Evolutionary conservation across 164 flowering plant species (phyloP).

Genomic region (Stephania cephalantha): DNA sequence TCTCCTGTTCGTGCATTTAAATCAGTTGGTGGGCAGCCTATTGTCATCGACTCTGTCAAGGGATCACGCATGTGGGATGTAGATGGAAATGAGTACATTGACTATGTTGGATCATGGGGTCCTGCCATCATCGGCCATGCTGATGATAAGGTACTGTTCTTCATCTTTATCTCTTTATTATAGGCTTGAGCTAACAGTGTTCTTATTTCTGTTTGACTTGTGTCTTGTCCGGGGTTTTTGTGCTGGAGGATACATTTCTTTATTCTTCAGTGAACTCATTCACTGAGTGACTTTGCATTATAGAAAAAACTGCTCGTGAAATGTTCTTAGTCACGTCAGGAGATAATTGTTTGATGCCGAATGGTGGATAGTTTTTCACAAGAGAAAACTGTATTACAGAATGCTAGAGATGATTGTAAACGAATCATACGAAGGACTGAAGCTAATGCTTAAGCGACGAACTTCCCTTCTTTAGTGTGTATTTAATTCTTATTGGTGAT

Average conservation of each 20-base stretch:
- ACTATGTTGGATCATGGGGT: conserved; percentile 99
- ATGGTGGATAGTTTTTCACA: not conserved
- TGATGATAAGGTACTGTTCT: conserved; percentile 71
- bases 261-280: not conserved
- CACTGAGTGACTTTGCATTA: not conserved
- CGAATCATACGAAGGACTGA: not conserved
- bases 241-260: not conserved
- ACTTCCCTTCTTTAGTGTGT: too few relatives aligned
- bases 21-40: conserved; percentile 96
- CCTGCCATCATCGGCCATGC: conserved; percentile 99
- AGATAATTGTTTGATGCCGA: not conserved
- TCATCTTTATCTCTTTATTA: not conserved
- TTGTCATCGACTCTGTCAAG: conserved; percentile 84
- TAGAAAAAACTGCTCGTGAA: not conserved
- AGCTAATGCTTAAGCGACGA: too few relatives aligned
- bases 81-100: conserved; percentile 93
- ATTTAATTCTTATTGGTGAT: not conserved
- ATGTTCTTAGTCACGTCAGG: not conserved
- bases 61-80: conserved; percentile 91
- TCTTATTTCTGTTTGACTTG: not conserved
- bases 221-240: not conserved
- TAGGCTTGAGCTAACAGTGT: not conserved
- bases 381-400: not conserved
- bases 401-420: not conserved
- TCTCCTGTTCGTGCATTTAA: conserved; percentile 97